phyloP scores from a whole-genome alignment of 805 yeast species.

The Aciculoconidium aculeatum region DNA sequence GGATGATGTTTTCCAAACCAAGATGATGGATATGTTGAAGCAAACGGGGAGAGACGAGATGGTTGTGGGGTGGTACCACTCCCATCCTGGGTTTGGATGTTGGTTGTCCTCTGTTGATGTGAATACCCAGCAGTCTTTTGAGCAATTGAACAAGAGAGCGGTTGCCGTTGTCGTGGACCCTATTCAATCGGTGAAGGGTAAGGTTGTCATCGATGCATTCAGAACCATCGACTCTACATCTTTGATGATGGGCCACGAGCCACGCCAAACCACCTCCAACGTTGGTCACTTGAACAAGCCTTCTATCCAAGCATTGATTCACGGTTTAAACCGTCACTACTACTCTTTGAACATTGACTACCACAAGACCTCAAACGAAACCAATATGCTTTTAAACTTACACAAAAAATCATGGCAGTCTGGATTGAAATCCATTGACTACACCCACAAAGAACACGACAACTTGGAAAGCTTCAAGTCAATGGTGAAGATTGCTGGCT shows the following conservation, averaged over 20 bases:
- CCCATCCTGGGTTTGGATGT: constrained; percentile 97
- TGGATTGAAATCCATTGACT: constrained; percentile 76
- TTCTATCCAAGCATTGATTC: constrained; percentile 92
- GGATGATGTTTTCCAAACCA: constrained; percentile 97
- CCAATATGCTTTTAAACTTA: constrained; percentile 86
- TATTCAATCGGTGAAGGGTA: constrained; percentile 96
- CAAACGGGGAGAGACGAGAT: constrained; percentile 99
- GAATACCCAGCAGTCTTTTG: constrained; percentile 95
- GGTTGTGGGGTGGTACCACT: constrained; percentile 99
- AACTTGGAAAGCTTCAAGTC: constrained; percentile 68
- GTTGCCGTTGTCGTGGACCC: constrained; percentile 99
- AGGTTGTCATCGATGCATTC: constrained; percentile 98
- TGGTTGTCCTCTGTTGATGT: constrained; percentile 98
- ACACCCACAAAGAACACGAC: constrained; percentile 66
- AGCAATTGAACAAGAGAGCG: constrained; percentile 89
- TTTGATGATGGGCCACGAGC: constrained; percentile 94
- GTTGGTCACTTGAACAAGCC: constrained; percentile 95
- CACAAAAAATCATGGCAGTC: constrained; percentile 96
- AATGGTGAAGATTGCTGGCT: constrained; percentile 86
- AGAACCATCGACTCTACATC: constrained; percentile 85
- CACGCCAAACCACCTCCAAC: constrained; percentile 95
- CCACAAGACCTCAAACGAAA: constrained; percentile 86
- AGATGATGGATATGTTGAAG: constrained; percentile 98
- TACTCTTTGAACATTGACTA: constrained; percentile 94
- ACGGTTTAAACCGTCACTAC: constrained; percentile 94